A percentile compares a stretch with the other conserved stretches of the same genome.
Conservation (phyloP, 176 grass and related monocot species). For the Aegilops speltoides region DNA sequence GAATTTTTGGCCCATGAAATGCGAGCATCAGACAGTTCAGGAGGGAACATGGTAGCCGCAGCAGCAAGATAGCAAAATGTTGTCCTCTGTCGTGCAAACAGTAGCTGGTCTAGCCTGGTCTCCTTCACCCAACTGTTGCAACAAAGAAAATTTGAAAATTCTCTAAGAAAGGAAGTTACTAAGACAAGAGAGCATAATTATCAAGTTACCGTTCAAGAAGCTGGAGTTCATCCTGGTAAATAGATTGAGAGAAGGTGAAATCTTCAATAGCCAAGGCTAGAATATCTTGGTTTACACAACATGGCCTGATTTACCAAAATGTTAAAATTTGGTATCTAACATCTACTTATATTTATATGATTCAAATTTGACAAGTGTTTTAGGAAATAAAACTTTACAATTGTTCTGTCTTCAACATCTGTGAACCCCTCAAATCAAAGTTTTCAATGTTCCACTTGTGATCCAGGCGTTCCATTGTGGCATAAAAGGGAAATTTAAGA, state of each 20-base stretch:
- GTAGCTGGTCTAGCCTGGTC: slow-evolving; percentile 56
- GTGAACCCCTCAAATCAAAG: slow-evolving; percentile 20
- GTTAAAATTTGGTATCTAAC: not conserved
- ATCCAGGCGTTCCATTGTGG: slow-evolving; percentile 59
- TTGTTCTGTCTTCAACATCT: slow-evolving; percentile 39
- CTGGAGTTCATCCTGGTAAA: not conserved
- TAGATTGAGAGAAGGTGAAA: not conserved
- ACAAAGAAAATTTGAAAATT: not conserved
- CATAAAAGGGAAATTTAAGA: slow-evolving; percentile 53
- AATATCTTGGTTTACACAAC: not conserved
- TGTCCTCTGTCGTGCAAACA: slow-evolving; percentile 61
- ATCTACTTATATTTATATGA: not conserved
- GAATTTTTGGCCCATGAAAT: slow-evolving; percentile 57
- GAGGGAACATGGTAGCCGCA: slow-evolving; percentile 54
- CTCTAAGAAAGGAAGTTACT: not conserved
- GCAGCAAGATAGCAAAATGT: slow-evolving; percentile 64
- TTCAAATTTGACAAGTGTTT: not conserved
- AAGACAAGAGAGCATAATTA: not conserved
- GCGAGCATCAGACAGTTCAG: slow-evolving; percentile 54
- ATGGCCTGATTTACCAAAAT: not conserved
- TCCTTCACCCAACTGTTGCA: slow-evolving; percentile 37
- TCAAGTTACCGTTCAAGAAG: slow-evolving; percentile 21
- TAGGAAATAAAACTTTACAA: slow-evolving; percentile 15
- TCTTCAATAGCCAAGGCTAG: not conserved
- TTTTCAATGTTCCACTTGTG: slow-evolving; percentile 65